Conservation (phyloP, 2,329 filamentous ascomycete species). For the Venturia effusa region DNA sequence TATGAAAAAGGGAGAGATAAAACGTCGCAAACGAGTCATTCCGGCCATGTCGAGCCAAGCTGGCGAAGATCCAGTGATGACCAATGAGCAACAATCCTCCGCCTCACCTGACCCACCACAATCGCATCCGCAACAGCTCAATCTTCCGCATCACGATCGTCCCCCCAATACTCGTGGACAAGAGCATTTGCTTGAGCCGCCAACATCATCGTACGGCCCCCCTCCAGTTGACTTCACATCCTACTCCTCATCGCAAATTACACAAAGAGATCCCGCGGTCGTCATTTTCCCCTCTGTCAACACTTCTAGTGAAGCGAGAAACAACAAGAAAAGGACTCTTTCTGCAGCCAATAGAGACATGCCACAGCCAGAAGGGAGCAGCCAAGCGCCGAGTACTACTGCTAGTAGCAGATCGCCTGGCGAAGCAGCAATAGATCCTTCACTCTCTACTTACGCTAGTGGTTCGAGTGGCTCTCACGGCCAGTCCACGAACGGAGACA, state of each 20-base stretch:
- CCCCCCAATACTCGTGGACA: neutral
- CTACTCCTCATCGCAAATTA: constrained; percentile 16
- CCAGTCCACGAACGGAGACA: neutral
- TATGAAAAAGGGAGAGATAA: constrained; percentile 99
- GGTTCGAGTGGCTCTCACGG: neutral
- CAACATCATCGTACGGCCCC: constrained; percentile 18
- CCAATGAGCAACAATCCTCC: constrained; percentile 20
- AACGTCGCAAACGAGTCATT: constrained; percentile 87
- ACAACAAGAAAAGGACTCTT: constrained; percentile 24
- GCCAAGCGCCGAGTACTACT: neutral
- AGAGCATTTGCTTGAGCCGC: constrained; percentile 10
- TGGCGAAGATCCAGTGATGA: constrained; percentile 42
- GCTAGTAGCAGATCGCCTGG: neutral
- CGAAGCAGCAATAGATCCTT: constrained; percentile 11
- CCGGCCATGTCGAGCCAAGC: constrained; percentile 41
- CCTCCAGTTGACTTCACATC: constrained; percentile 27
- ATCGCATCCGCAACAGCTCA: constrained; percentile 15
- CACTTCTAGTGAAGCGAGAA: constrained; percentile 18
- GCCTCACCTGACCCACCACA: constrained; percentile 24
- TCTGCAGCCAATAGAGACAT: constrained; percentile 15
- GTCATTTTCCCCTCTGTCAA: constrained; percentile 15
- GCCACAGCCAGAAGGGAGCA: constrained; percentile 13
- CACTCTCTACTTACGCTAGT: neutral
- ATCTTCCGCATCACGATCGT: constrained; percentile 14
- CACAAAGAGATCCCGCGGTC: constrained; percentile 10